Evolutionary conservation across 257 asterid species (phyloP).

Genomic region (Solanum dulcamara): DNA sequence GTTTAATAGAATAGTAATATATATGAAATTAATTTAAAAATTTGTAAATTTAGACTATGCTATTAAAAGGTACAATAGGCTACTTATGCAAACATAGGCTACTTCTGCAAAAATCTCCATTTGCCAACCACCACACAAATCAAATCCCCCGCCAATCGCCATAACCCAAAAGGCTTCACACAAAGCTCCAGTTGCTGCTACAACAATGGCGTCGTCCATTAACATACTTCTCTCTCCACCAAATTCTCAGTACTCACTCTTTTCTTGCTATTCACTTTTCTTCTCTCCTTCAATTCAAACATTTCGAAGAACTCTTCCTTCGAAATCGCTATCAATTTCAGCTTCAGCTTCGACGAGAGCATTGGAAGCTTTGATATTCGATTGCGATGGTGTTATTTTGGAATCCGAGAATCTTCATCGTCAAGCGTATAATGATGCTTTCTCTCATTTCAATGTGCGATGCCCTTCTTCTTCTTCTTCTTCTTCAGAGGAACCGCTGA

Average conservation of each 20-base stretch:
- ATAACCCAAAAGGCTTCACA: neutral
- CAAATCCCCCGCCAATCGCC: neutral
- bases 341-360: slow-evolving; percentile 40
- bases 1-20: too few species aligned
- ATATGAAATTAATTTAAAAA: too few species aligned
- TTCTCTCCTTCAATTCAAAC: slow-evolving; percentile 10
- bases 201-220: slow-evolving; percentile 56
- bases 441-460: slow-evolving; percentile 67
- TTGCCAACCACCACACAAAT: neutral
- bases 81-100: neutral
- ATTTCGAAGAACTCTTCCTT: neutral
- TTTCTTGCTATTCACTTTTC: slow-evolving; percentile 26
- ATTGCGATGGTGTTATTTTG: slow-evolving; percentile 84
- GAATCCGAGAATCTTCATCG: slow-evolving; percentile 96
- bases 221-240: slow-evolving; percentile 37
- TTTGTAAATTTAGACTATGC: too few species aligned
- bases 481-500: slow-evolving; percentile 42
- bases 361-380: slow-evolving; percentile 73
- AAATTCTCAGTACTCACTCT: slow-evolving; percentile 13
- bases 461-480: too few species aligned
- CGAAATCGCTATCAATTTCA: slow-evolving; percentile 21
- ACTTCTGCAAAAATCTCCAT: neutral
- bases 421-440: slow-evolving; percentile 90
- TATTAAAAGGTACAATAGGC: neutral
- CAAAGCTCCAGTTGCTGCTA: neutral